These are phyloP conservation scores for Chytriomyces confervae DNA, from an alignment of 192 early-diverging fungal genomes.

Conservation along the genomic window DNA sequence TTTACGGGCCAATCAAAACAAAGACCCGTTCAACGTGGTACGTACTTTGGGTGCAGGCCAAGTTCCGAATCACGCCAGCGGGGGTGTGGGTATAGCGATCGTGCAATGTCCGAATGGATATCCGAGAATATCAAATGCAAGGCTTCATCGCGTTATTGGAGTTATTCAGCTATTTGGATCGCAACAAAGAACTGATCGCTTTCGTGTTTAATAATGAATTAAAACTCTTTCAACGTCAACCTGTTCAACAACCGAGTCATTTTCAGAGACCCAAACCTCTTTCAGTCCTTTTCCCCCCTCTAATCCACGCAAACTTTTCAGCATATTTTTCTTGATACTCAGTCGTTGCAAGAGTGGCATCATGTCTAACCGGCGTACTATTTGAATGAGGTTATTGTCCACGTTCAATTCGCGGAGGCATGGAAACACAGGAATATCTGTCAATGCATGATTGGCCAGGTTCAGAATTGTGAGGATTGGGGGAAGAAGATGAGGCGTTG, in stretches of 20 bases:
- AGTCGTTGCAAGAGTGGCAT: constrained; percentile 7
- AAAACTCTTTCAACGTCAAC: neutral
- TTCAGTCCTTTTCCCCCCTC: neutral
- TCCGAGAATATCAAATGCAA: no score
- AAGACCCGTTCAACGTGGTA: no score
- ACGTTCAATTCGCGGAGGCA: neutral
- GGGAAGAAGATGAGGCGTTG: neutral
- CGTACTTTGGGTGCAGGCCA: no score
- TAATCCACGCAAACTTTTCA: neutral
- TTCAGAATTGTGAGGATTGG: neutral
- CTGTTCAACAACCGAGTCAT: neutral
- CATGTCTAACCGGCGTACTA: neutral
- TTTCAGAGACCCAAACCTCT: neutral
- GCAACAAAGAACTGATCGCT: no score
- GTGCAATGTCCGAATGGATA: no score
- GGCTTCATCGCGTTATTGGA: no score
- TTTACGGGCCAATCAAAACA: no score
- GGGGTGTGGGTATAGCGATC: no score
- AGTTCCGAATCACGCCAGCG: no score
- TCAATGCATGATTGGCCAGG: neutral
- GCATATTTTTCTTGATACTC: neutral
- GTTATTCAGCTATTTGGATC: no score
- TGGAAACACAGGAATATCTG: constrained; percentile 12
- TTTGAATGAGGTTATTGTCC: neutral
- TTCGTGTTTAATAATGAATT: neutral